Conservation (phyloP, 2,329 filamentous ascomycete species). For the Fusarium dimerum region DNA sequence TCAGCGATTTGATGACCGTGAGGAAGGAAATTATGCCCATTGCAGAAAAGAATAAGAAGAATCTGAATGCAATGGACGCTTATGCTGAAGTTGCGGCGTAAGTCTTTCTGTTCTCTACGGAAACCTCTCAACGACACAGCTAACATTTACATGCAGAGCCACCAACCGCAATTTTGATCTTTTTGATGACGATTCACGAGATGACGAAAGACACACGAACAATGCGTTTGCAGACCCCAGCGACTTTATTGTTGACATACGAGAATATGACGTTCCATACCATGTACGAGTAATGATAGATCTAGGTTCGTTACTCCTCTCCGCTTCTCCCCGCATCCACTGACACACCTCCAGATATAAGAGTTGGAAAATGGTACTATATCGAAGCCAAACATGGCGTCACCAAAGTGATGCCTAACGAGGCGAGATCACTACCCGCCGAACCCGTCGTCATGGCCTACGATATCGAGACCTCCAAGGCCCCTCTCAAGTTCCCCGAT, state of each 20-base stretch:
- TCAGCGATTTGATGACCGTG: constrained; percentile 81
- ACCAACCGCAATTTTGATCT: constrained; percentile 86
- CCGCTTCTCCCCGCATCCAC: background rate
- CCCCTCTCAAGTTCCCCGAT: constrained; percentile 95
- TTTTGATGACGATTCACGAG: constrained; percentile 79
- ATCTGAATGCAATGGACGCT: constrained; percentile 94
- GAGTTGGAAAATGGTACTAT: constrained; percentile 95
- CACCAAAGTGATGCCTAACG: constrained; percentile 79
- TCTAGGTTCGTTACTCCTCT: constrained; percentile 57
- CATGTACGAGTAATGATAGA: constrained; percentile 99
- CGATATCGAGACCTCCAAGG: constrained; percentile 97
- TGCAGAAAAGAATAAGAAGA: constrained; percentile 95
- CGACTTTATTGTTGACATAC: constrained; percentile 97
- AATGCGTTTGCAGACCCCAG: constrained; percentile 80
- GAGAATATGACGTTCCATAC: constrained; percentile 99
- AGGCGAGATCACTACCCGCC: constrained; percentile 84
- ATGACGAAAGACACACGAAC: constrained; percentile 77
- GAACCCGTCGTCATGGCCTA: constrained; percentile 99
- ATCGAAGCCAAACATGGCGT: constrained; percentile 92
- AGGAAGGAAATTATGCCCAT: constrained; percentile 83
- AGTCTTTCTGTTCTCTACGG: constrained; percentile 33
- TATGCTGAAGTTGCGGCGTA: constrained; percentile 95
- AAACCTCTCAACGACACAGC: background rate
- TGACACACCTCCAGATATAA: constrained; percentile 65
- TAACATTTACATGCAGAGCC: constrained; percentile 43